phyloP scores from a whole-genome alignment of 1,284 basidiomycete species.

The Cryptococcus sp. region DNA sequence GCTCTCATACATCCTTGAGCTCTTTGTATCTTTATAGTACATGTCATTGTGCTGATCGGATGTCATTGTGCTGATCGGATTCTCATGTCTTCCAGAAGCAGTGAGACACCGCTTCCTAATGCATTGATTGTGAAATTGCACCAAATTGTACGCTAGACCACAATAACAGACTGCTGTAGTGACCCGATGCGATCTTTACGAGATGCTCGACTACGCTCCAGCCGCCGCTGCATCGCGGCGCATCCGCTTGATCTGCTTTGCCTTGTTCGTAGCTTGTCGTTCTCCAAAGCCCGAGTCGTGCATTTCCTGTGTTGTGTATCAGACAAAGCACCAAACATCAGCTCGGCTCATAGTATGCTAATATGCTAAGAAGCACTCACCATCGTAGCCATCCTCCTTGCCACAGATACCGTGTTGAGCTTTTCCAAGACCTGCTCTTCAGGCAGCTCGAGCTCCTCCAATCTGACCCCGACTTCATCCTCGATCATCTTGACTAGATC shows the following conservation, averaged over 20 bases:
- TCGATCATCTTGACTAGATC: conserved; percentile 82
- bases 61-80: no score
- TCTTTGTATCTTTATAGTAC: no score
- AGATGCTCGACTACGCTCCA: not conserved
- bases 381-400: conserved; percentile 92
- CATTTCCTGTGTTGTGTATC: conserved; percentile 65
- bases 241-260: conserved; percentile 50
- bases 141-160: not conserved
- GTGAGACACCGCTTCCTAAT: no score
- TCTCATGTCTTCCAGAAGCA: no score
- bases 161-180: not conserved
- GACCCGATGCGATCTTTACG: not conserved
- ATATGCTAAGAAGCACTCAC: conserved; percentile 55
- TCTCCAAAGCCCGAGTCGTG: conserved; percentile 90
- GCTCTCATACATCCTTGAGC: no score
- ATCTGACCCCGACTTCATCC: conserved; percentile 72
- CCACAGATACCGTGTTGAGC: conserved; percentile 83
- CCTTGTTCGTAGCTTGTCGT: conserved; percentile 62
- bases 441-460: conserved; percentile 70
- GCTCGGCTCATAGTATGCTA: not conserved
- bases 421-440: conserved; percentile 83
- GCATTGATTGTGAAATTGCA: no score
- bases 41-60: no score
- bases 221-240: conserved; percentile 38
- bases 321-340: not conserved